Evolutionary conservation across 768 basidiomycete genomes (phyloP), one percentile per base, ranked within the genome.

Genomic region (Tylopilus rubrobrunneus): DNA sequence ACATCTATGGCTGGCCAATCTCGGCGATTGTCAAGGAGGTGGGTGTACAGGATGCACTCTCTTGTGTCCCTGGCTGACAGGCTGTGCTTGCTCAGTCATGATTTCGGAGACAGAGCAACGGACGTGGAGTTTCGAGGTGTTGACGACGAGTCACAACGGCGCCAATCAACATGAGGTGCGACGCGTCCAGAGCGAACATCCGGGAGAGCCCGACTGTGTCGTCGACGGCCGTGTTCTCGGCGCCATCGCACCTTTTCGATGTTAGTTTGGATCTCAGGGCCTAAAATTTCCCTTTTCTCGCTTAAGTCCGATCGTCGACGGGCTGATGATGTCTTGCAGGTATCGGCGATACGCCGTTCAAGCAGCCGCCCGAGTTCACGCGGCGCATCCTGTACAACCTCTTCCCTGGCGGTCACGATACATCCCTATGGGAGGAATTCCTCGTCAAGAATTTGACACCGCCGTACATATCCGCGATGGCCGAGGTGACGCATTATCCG

Each of bases 1-100:
- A 62, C 81, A 88, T 57, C 72, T 90, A 21, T 91, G 89, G 89
- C 71, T 90, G 45, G 88, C 87, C 7, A 89, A 89, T 63, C 75
- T 91, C 27, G 89, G 89, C 14, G 89, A 91, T 63, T 89, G 86
- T 66, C 84, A 87, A 75, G 86, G 86, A 56, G 76, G 87, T 87
- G 58, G 57, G 84, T 72, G 25, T 42, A 15, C 23, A 15, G 2
- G 1, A 7, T 51, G 46, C 34, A 34, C 49, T 59, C 48, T 25
- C 34, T 28, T 29, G 2, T 15, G 21, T 21, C 3, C 34, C 43
- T 54, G 41, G 49, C 54, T 55, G 48, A 48, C 17, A 7, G 14
- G 45, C 60, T 61, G 64, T 53, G n/a, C 62, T 67, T 28, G 41
- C 27, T 31, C 41, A 77, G 87, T 77, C 39, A 73, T 84, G 70